Base-by-base conservation (phyloP, 768 basidiomycete genomes). In the Amanita polypyramis region DNA sequence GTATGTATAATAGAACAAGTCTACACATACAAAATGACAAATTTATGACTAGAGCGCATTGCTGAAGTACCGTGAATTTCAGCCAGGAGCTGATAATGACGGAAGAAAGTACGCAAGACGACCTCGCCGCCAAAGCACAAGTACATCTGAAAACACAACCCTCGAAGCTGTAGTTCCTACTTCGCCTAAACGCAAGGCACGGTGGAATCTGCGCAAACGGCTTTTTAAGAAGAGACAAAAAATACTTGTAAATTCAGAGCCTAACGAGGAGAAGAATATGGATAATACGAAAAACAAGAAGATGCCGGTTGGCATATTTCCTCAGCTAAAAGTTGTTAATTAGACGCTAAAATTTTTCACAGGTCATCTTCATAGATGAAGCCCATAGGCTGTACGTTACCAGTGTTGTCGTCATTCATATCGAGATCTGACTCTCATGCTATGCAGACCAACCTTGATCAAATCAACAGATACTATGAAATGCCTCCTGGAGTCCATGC, bases 401-500 rank as follows among this genome's bases (percentile, higher is more conserved):
- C 15, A 21, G 10, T 25, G 35, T 30, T 43, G 19, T 19, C 10
- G 21, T 7, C n/a, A 30, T 5, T 3, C n/a, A 14, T 9, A 23
- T 36, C 5, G 15, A 15, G 5, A 25, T 32, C 43, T 39, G 19
- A 43, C 45, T 37, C 47, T 29, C 46, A n/a, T 9, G 43, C 39
- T 36, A 20, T 42, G 23, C 56, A 90, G 80, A 40, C 85, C 85
- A 0, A 73, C 79, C 4, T 68, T 90, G 36, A 85, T 90, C 35
- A 80, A 85, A 54, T 87, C 85, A 0, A 70, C 73, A 2, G 85
- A 85, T 25, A 76, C 86, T 2, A 87, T 92, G 84, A 91, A 89
- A 60, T 82, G 80, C 53, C 64, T 92, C 12, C 72, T 92, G 29
- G 89, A 91, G 57, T 84, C 86, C 10, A 85, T 89, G 77, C 76